A percentile compares a stretch with the other conserved stretches of the same genome.
phyloP scores from a whole-genome alignment of 345 rosid genomes.

The Boechera stricta region DNA sequence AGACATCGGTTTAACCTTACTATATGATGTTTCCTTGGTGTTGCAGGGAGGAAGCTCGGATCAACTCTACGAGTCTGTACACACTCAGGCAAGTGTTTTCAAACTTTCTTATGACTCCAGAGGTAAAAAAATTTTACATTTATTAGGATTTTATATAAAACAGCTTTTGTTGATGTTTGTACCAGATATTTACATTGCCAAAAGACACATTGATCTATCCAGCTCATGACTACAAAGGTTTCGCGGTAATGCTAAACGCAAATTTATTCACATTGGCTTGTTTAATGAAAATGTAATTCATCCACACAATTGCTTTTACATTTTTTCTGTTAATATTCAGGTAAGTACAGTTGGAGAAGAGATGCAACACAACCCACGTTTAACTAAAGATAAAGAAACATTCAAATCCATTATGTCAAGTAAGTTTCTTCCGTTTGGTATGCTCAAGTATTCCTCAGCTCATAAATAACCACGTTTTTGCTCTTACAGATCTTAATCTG shows the following conservation, averaged over 20 bases:
- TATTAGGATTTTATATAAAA: neutral
- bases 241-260: conserved; percentile 56
- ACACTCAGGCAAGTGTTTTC: conserved; percentile 74
- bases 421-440: conserved; percentile 47
- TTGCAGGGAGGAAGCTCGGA: conserved; percentile 87
- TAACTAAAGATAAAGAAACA: conserved; percentile 85
- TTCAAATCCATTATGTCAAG: conserved; percentile 85
- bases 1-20: conserved; percentile 9
- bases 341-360: conserved; percentile 96
- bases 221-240: conserved; percentile 95
- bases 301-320: conserved; percentile 2
- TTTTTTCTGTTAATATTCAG: conserved; percentile 50
- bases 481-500: conserved; percentile 75
- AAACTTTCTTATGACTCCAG: neutral
- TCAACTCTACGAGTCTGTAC: conserved; percentile 86
- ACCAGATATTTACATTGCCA: conserved; percentile 85
- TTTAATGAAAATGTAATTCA: neutral
- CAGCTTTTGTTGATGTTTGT: conserved; percentile 11
- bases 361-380: conserved; percentile 72
- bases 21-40: neutral
- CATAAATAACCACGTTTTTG: neutral
- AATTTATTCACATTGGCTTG: neutral
- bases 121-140: neutral
- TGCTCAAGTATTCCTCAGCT: neutral
- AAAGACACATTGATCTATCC: conserved; percentile 88